phyloP scores from a whole-genome alignment of 192 early-diverging fungal genomes.

The Podila clonocystis region DNA sequence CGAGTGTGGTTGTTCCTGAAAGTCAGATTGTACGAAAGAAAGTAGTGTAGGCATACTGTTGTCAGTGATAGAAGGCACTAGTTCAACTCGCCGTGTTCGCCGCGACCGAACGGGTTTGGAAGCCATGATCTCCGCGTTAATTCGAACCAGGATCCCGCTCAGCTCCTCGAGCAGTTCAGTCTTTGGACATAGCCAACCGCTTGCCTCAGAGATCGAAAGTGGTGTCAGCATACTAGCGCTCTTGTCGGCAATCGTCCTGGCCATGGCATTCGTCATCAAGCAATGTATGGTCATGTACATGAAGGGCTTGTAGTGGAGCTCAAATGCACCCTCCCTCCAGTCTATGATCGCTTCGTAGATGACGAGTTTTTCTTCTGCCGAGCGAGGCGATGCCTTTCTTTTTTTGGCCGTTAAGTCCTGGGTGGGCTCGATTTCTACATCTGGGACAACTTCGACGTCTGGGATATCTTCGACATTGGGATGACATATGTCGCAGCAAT shows the following conservation, averaged over 20 bases:
- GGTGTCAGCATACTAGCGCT: not conserved
- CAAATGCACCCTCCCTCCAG: not conserved
- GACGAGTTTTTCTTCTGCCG: not conserved
- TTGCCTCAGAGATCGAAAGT: not conserved
- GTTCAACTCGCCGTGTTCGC: not conserved
- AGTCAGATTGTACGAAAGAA: too few species aligned
- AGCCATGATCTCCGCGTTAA: not conserved
- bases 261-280: not conserved
- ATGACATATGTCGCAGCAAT: not conserved
- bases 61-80: not conserved
- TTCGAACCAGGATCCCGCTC: not conserved
- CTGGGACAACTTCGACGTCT: not conserved
- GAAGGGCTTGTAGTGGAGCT: not conserved
- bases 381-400: not conserved
- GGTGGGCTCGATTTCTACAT: not conserved
- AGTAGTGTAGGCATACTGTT: not conserved
- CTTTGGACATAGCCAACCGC: not conserved
- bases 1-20: too few species aligned
- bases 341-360: not conserved
- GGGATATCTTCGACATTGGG: not conserved
- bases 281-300: not conserved
- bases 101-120: slow-evolving; percentile 1
- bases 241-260: not conserved
- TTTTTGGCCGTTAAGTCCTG: not conserved
- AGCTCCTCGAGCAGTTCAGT: not conserved